Evolutionary conservation across 208 protist species (phyloP), one percentile per base, ranked within the genome.

Genomic region (Crithidia bombi): DNA sequence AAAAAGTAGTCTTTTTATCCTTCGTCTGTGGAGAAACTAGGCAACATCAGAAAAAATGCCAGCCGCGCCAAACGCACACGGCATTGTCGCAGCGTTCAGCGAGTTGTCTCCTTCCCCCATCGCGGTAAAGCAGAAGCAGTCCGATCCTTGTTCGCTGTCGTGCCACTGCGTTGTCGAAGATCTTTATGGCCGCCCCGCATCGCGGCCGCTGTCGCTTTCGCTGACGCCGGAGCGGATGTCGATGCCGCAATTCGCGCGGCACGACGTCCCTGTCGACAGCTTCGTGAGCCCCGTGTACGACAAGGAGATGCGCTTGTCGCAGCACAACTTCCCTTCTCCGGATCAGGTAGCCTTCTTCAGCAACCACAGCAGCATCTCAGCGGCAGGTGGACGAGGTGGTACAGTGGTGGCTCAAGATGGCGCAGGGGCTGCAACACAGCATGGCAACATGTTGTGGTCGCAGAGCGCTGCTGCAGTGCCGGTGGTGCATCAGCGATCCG

Each of bases 91-190:
- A 2, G 4, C 36, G 4, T 23, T 50, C 38, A 0, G 39, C 7
- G 39, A 56, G 32, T 5, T 46, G 32, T 35, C 61, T 5, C 43
- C 47, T 2, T 66, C 61, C 3, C 46, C 46, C 3, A 11, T 54
- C 2, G 30, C 25, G 28, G 3, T 0, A 0, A 2, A 3, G 11
- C 14, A 44, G 33, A 41, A 41, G 36, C 56, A 52, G 0, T 62
- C 65, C 21, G 43, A 15, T 1, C 50, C 33, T 3, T n/a, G 19
- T 23, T 30, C 54, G 3, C 39, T 47, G 36, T 57, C 63, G 25
- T 57, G 33, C 19, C 35, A 47, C 36, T 57, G 50, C 62, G n/a
- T 69, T 9, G 62, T 51, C 4, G 62, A 75, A 35, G 59, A 75
- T 32, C 4, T 68, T 0, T 44, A 68, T 54, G 35, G 69, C 28